Base-by-base conservation (phyloP, 805 yeast genomes). In the Saccharomycopsis fibuligera region DNA sequence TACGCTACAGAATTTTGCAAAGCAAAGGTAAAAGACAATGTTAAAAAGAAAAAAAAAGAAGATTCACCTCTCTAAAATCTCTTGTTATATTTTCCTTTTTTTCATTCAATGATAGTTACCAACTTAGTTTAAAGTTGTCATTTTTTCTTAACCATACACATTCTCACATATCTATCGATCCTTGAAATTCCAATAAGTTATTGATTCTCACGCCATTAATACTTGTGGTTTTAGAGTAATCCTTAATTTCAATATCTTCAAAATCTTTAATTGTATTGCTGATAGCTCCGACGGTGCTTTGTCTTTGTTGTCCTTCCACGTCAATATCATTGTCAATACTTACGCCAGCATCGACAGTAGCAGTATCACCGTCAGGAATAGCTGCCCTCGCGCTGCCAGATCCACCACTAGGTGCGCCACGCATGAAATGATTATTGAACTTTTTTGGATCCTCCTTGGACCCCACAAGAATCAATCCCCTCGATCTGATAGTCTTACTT, bases 401-500 rank as follows among this genome's bases (percentile, higher is more conserved):
- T n/a, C 30, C 22, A 8, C 29, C 25, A 2, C 46, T 47, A 2
- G 47, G 21, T 17, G 30, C 24, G 5, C 31, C 47, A 21, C 24
- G 16, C 19, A 45, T 29, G 17, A 49, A 49, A 27, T 45, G 41
- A 27, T 49, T 42, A 33, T 54, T 58, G 16, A 51, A 49, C 24
- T 54, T 56, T 27, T 57, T 56, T 12, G 50, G 50, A 17, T 64
- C 62, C 45, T 70, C 75, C 45, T 72, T 70, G 0, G 81, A 69
- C 2, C 88, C 91, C n/a, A 90, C 91, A 41, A 91, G 68, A 45
- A 91, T 79, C 55, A 91, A 71, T 0, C 98, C 98, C 48, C 83
- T 73, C 1, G 85, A 79, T 51, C 95, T 72, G 14, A 91, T 83
- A 25, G 85, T 74, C 33, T 83, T 84, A 5, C 84, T 76, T 36